Evolutionary conservation across 768 basidiomycete genomes (phyloP).

Genomic region (Rickenella mellea): DNA sequence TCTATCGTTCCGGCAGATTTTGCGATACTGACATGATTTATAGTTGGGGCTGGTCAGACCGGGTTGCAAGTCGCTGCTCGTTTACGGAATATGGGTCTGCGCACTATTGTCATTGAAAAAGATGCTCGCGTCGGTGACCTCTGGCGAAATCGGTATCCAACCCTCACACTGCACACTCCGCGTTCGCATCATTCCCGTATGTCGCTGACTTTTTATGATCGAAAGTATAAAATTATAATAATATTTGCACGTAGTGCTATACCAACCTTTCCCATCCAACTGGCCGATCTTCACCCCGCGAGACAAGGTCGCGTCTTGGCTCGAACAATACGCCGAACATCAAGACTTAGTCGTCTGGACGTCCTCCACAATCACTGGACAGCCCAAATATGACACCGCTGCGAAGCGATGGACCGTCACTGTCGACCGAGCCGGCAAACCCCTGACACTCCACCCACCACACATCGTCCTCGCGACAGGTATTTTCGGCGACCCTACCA

Average conservation of each 20-base stretch:
- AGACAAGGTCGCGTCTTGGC: conserved; percentile 34
- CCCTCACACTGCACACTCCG: conserved; percentile 29
- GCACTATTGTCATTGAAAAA: conserved; percentile 27
- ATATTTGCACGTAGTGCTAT: conserved; percentile 21
- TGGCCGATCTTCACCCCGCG: conserved; percentile 33
- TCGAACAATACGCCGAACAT: conserved; percentile 29
- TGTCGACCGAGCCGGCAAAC: conserved; percentile 20
- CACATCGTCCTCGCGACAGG: conserved; percentile 33
- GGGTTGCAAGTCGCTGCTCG: conserved; percentile 35
- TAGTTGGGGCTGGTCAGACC: conserved; percentile 36
- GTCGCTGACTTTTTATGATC: conserved; percentile 11
- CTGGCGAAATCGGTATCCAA: conserved; percentile 35
- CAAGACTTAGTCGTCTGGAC: conserved; percentile 39
- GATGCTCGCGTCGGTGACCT: conserved; percentile 27
- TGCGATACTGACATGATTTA: neutral
- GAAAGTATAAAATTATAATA: neutral
- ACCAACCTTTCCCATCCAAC: conserved; percentile 26
- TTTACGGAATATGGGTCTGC: conserved; percentile 30
- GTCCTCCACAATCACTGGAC: conserved; percentile 20
- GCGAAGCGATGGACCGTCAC: conserved; percentile 24
- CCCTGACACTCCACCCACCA: conserved; percentile 22
- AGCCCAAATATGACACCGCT: conserved; percentile 23
- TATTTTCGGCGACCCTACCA: conserved; percentile 22
- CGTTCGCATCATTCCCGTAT: conserved; percentile 8
- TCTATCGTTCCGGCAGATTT: neutral